Base-by-base conservation (phyloP, 306 rosid species). In the Oemleria cerasiformis region DNA sequence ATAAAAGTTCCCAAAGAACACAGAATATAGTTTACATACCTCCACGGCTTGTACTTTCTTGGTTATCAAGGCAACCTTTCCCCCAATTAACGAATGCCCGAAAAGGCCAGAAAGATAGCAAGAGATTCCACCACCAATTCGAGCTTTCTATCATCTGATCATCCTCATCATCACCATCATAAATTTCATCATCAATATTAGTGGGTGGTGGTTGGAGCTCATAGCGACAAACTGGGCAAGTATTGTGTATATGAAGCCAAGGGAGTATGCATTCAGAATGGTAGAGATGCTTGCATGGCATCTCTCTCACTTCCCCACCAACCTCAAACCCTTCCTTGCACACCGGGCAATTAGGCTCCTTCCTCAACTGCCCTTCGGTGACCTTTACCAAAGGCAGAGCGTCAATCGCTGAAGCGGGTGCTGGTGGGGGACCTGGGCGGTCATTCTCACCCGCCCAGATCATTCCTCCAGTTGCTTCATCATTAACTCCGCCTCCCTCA, bases 271-370 rank as follows among this genome's bases (percentile, higher is more conserved):
- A 92, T 19, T 83, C 88, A 0, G 82, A 77, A 77, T 92, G 98
- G 56, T 90, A 92, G 74, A 90, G 79, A 77, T 92, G 98, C 30
- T 67, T 83, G 82, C 98, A 92, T 2, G 97, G 94, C 75, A 90
- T 66, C 58, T 88, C 92, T 20, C 68, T 85, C 49, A 73, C 89
- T 71, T 88, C 89, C 45, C 49, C 84, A 2, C 71, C 89, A 17
- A 90, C 19, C 67, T 64, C 73, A 61, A 92, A 90, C 10, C 83
- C 96, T 20, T 88, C 96, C 65, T 92, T 89, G 73, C 96, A 89
- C 14, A 92, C 77, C 0, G 97, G 81, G 68, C 98, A 92, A 50
- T 41, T 78, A 5, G 88, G 85, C 17, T 87, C 92, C 25, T 82
- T 80, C 1, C 20, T 51, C 77, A 89, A 62, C 62, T 78, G 79